A percentile compares a stretch with the other conserved stretches of the same genome.
phyloP scores from a whole-genome alignment of 345 rosid species.

The Bruguiera sexangula region DNA sequence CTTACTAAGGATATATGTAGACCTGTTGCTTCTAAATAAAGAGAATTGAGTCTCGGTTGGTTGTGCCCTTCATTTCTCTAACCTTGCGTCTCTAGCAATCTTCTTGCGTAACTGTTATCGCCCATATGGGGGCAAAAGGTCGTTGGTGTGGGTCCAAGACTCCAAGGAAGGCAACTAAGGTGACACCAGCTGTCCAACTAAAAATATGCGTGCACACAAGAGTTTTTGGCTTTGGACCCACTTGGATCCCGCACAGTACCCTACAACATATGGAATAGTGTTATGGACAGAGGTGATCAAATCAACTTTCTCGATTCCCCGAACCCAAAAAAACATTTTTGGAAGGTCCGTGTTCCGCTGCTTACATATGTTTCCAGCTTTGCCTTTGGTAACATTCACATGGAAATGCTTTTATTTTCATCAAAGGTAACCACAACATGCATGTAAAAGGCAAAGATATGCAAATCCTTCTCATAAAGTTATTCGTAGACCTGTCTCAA shows the following conservation, averaged over 20 bases:
- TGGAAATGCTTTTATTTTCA: neutral
- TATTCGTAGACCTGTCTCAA: neutral
- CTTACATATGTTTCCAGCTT: neutral
- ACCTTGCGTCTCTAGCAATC: too few species aligned
- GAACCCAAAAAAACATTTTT: constrained; percentile 11
- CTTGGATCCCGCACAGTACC: neutral
- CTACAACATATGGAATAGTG: constrained; percentile 6
- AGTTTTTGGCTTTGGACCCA: constrained; percentile 20
- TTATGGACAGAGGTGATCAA: neutral
- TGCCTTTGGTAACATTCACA: neutral
- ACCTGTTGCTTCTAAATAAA: neutral
- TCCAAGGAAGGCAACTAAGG: neutral
- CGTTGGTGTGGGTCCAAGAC: constrained; percentile 9
- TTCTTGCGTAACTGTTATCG: too few species aligned
- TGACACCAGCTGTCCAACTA: constrained; percentile 7
- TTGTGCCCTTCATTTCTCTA: constrained; percentile 31
- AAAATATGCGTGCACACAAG: neutral
- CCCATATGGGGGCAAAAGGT: too few species aligned
- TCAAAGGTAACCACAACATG: neutral
- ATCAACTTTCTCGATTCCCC: constrained; percentile 25
- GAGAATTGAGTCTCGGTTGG: constrained; percentile 66
- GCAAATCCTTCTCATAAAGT: neutral
- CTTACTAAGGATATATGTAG: too few species aligned
- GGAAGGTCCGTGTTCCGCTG: constrained; percentile 6
- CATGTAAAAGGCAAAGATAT: constrained; percentile 9